Percentiles rank a stretch among this genome's conserved stretches.
Conservation (phyloP, 495 filamentous ascomycete species). For the Lophiotrema nucula region DNA sequence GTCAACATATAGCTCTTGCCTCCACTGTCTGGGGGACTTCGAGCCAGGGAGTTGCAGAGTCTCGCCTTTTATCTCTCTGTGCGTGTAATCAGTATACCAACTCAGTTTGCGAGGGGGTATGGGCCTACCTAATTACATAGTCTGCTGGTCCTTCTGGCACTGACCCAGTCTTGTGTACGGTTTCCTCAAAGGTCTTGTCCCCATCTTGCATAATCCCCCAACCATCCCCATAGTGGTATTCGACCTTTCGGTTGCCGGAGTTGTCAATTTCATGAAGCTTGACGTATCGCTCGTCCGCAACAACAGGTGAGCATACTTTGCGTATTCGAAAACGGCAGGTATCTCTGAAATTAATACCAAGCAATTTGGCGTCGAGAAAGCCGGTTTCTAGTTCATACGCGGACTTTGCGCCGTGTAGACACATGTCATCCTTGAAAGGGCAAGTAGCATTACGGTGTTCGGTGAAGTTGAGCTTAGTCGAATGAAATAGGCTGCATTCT, state of each 20-base stretch:
- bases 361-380: background rate
- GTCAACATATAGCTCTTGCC: constrained; percentile 3
- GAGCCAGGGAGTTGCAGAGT: background rate
- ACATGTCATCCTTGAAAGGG: constrained; percentile 1
- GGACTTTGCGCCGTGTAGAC: background rate
- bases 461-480: background rate
- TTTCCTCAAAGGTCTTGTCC: constrained; percentile 1
- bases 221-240: constrained; percentile 10
- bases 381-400: constrained; percentile 6
- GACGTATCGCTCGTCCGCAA: background rate
- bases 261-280: background rate
- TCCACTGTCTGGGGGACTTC: constrained; percentile 6
- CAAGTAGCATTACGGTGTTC: background rate
- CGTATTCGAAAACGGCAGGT: background rate
- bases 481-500: background rate
- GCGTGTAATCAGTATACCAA: background rate
- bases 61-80: constrained; percentile 3
- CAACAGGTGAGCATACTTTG: constrained; percentile 1
- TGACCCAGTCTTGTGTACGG: background rate
- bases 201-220: constrained; percentile 9
- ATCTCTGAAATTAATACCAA: constrained; percentile 2
- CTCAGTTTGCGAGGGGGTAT: background rate
- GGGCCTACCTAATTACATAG: constrained; percentile 3
- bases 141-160: background rate
- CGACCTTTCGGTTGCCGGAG: background rate